Base-by-base conservation (phyloP, 345 rosid genomes). In the Eucalyptus albens region DNA sequence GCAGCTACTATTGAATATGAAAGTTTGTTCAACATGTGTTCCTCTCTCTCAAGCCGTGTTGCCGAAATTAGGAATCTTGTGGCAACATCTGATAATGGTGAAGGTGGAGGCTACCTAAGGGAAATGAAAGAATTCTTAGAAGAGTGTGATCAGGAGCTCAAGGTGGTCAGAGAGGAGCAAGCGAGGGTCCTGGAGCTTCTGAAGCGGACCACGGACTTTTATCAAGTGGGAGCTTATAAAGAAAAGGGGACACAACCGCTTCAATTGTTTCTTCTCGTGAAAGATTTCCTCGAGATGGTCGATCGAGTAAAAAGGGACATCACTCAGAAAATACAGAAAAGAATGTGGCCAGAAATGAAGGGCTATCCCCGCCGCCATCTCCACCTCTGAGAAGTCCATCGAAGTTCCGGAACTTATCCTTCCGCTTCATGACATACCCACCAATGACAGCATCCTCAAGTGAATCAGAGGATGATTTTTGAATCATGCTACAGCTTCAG, bases 261-360 rank as follows among this genome's bases (percentile, higher is more conserved):
- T 88, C 97, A 95, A 72, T 88, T 96, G 86, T 97, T 97, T 90
- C 93, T 92, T 44, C 94, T 95, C 19, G 96, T 97, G 33, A 96
- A 94, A 86, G 96, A 94, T 92, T 97, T 97, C 92, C 95, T 96
- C 31, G 96, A 91, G 16, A 96, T 96, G 97, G 99, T 96, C 86
- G 97, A 97, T 90, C 93, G 90, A 91, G 97, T 95, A 14, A 93
- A 95, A 11, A 67, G 77, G n/a, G 95, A 97, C 91, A 95, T 95
- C 24, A 91, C 94, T 21, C 91, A 90, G 86, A 96, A 92, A 80
- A 60, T 94, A 83, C 95, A 93, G 92, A 94, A 89, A 94, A 92
- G 90, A 91, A 89, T 86, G 65, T 27, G 42, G 89, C 82, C 65
- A 86, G 88, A 26, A 88, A 90, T 86, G 59, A 56, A 88, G 92